phyloP scores from a whole-genome alignment of 2,329 filamentous ascomycete genomes.

The Fusarium metavorans region DNA sequence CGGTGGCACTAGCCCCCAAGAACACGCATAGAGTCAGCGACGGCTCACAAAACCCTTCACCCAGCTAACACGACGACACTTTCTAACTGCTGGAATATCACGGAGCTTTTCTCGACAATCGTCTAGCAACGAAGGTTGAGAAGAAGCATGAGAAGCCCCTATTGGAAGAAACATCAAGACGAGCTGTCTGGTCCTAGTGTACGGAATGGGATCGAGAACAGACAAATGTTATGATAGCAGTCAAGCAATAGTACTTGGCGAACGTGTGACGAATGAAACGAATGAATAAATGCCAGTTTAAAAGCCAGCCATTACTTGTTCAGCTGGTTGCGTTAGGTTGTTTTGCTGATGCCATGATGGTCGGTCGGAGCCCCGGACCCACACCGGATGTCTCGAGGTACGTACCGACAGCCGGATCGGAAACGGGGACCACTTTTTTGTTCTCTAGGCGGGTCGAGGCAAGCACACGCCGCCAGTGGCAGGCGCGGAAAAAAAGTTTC shows the following conservation, averaged over 20 bases:
- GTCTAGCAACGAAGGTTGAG: not conserved
- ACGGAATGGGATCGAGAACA: not conserved
- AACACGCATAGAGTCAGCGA: slow-evolving; percentile 33
- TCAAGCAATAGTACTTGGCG: not conserved
- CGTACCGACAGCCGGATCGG: slow-evolving; percentile 14
- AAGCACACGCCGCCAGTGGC: slow-evolving; percentile 17
- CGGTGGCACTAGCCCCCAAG: slow-evolving; percentile 13
- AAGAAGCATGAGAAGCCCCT: not conserved
- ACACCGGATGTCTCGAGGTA: slow-evolving; percentile 4
- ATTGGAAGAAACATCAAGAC: not conserved
- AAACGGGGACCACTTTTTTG: slow-evolving; percentile 21
- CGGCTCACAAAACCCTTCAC: slow-evolving; percentile 34
- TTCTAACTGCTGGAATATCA: not conserved
- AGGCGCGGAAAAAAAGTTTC: slow-evolving; percentile 35
- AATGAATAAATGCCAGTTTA: slow-evolving; percentile 7
- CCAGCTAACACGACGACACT: slow-evolving; percentile 29
- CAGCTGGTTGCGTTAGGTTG: not conserved
- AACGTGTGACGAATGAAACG: slow-evolving; percentile 15
- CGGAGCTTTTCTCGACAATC: not conserved
- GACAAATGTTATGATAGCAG: not conserved
- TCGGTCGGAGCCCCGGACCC: slow-evolving; percentile 10
- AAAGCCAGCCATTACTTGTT: not conserved
- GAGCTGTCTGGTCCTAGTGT: not conserved
- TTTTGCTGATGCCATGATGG: not conserved
- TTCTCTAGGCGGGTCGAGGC: not conserved